Evolutionary conservation across 1,139 yeast genomes (phyloP).

Genomic region (Maudiozyma humilis): DNA sequence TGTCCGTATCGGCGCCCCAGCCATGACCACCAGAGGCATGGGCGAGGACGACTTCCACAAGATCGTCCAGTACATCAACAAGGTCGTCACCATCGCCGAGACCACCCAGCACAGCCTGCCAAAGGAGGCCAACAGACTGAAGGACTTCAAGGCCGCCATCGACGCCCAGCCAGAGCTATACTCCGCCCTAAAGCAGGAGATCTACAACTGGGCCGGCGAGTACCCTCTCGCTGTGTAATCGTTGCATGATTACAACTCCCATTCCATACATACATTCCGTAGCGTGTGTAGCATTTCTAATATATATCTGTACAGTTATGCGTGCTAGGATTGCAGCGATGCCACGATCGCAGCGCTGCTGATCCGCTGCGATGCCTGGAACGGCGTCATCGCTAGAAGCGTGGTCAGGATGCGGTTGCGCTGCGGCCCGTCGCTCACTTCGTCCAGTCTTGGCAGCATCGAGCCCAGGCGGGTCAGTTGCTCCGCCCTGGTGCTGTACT

Average conservation of each 20-base stretch:
- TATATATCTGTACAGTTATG: too few relatives aligned
- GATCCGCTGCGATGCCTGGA: slow-evolving; percentile 34
- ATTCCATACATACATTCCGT: too few relatives aligned
- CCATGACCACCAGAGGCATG: slow-evolving; percentile 96
- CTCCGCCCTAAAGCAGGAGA: slow-evolving; percentile 62
- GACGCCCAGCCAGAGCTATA: slow-evolving; percentile 64
- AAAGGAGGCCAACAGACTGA: slow-evolving; percentile 82
- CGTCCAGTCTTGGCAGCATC: slow-evolving; percentile 34
- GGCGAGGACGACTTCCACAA: slow-evolving; percentile 77
- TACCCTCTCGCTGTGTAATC: slow-evolving; percentile 82
- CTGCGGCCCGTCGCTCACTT: slow-evolving; percentile 15
- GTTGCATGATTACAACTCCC: too few relatives aligned
- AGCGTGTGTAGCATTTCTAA: not conserved
- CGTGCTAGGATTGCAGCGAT: slow-evolving; percentile 3
- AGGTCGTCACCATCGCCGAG: slow-evolving; percentile 72
- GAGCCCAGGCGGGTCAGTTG: slow-evolving; percentile 14
- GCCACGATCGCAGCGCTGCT: slow-evolving; percentile 28
- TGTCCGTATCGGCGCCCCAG: slow-evolving; percentile 96
- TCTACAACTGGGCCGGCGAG: slow-evolving; percentile 83
- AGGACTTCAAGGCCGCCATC: slow-evolving; percentile 82
- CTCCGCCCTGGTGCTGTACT: slow-evolving; percentile 6
- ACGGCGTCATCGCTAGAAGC: slow-evolving; percentile 35
- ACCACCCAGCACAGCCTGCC: slow-evolving; percentile 68
- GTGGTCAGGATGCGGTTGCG: slow-evolving; percentile 18
- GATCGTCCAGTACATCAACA: slow-evolving; percentile 77